phyloP scores from a whole-genome alignment of 1,284 basidiomycete genomes.

The Ceratobasidium papillatum region DNA sequence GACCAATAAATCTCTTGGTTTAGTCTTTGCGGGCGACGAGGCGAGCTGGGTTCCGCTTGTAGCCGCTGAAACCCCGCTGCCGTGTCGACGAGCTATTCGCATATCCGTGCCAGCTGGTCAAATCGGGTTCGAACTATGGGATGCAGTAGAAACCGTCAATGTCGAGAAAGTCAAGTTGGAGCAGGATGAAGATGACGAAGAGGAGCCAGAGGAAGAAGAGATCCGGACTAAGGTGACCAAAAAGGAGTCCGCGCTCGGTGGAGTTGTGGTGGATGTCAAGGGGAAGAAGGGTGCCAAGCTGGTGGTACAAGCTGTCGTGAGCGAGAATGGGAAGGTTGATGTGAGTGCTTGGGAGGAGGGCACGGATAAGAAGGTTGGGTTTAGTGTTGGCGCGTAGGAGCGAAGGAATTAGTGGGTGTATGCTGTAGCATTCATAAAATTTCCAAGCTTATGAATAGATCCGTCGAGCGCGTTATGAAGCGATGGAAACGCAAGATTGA shows the following conservation, averaged over 20 bases:
- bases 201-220: constrained; percentile 60
- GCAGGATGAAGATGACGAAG: constrained; percentile 61
- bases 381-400: constrained; percentile 25
- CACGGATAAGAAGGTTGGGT: constrained; percentile 51
- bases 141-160: constrained; percentile 83
- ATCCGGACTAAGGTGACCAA: constrained; percentile 72
- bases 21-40: constrained; percentile 76
- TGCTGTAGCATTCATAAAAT: not conserved
- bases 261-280: constrained; percentile 62
- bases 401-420: not conserved
- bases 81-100: constrained; percentile 74
- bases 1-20: constrained; percentile 76
- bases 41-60: constrained; percentile 74
- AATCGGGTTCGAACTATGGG: constrained; percentile 86
- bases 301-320: constrained; percentile 70
- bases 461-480: no score
- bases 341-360: constrained; percentile 60
- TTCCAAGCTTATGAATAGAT: not conserved
- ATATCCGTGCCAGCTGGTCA: constrained; percentile 74
- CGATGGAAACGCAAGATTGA: no score
- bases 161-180: constrained; percentile 72
- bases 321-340: constrained; percentile 62
- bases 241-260: constrained; percentile 68
- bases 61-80: constrained; percentile 78
- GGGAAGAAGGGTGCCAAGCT: constrained; percentile 62